These are phyloP conservation scores for Golubevia pallescens DNA, from an alignment of 1,284 basidiomycete species.

Conservation along the genomic window DNA sequence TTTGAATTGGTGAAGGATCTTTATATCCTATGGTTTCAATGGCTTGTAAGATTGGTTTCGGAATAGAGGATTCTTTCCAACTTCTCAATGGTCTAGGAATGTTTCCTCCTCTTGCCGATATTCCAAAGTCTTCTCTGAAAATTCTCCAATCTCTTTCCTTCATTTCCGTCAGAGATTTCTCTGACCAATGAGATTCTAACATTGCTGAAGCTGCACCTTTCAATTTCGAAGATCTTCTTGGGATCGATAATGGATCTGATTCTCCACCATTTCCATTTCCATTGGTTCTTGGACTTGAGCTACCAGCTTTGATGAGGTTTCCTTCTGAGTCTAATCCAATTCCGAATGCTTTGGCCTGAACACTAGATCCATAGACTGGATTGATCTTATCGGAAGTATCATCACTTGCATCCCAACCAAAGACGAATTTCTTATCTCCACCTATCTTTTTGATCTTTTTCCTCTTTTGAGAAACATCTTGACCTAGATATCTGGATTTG, in stretches of 20 bases:
- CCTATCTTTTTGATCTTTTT: conserved; percentile 91
- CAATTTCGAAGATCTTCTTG: conserved; percentile 46
- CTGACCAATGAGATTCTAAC: conserved; percentile 88
- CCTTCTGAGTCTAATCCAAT: background rate
- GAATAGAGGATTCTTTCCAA: conserved; percentile 88
- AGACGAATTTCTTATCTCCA: conserved; percentile 89
- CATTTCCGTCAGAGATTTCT: conserved; percentile 93
- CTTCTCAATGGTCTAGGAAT: conserved; percentile 90
- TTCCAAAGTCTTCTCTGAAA: conserved; percentile 97
- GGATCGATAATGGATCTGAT: background rate
- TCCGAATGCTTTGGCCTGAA: conserved; percentile 10
- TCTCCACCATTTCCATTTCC: conserved; percentile 4
- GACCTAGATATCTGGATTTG: conserved; percentile 45
- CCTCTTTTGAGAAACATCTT: conserved; percentile 74
- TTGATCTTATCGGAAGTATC: conserved; percentile 37
- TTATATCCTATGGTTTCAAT: conserved; percentile 93
- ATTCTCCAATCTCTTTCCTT: conserved; percentile 98
- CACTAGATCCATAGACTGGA: conserved; percentile 20
- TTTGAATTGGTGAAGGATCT: conserved; percentile 93
- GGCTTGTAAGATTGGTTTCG: conserved; percentile 77
- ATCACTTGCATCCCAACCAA: conserved; percentile 78
- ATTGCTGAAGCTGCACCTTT: conserved; percentile 78
- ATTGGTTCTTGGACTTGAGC: no score
- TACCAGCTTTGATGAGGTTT: background rate
- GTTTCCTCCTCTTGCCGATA: conserved; percentile 85